Evolutionary conservation across 805 yeast genomes (phyloP), one percentile per base, ranked within the genome.

Genomic region (Candida awuae): DNA sequence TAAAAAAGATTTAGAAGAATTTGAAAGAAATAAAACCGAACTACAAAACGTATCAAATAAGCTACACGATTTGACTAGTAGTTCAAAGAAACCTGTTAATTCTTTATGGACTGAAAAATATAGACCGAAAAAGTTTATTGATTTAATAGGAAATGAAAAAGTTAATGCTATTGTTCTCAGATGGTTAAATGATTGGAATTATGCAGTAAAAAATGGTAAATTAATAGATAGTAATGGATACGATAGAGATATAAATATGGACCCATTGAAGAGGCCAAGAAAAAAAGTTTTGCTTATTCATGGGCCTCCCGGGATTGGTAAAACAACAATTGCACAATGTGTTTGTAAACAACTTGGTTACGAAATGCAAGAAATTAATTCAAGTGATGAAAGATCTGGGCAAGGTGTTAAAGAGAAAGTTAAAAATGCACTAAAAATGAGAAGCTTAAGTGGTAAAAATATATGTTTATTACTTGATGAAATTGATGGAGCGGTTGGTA

Each of bases 271-370:
- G 21, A 63, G 88, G 39, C 88, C 88, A 0, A 62, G 58, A 13
- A 70, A 70, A 37, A 80, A 75, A 46, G 68, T 92, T 0, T 55
- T 92, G 16, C 62, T 92, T 29, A 71, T 92, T 9, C 86, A 81
- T 55, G 98, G 98, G 0, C 92, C 95, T 0, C 87, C 95, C 0
- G 98, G 98, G 2, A 69, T 82, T 14, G 98, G 98, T 8, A 90
- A 90, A 55, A 88, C 97, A 0, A 75, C 92, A 0, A 79, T 87
- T 2, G 85, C 90, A 0, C 96, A 88, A 53, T 74, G 86, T 1
- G 70, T 87, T 27, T 92, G 95, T 3, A 70, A 68, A 33, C 95
- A 84, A 47, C 72, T 84, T 29, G 94, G 94, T 0, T 90, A 83
- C 55, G 75, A 77, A 33, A 72, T 83, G 0, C 70, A 82, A 48